Base-by-base conservation (phyloP, 805 yeast species). In the Torulaspora franciscae region DNA sequence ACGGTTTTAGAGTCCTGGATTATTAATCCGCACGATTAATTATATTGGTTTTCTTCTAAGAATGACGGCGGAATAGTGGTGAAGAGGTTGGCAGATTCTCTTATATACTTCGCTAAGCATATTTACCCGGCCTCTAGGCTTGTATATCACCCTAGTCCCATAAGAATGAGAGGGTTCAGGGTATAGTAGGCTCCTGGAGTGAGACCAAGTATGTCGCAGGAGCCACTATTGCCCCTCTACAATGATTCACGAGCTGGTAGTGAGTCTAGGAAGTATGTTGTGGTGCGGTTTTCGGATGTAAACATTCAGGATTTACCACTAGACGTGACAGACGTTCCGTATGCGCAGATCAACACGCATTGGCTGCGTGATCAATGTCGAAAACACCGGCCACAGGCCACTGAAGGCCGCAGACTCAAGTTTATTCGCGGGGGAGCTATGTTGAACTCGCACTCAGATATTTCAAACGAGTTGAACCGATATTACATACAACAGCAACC, bases 1-100 rank as follows among this genome's bases (percentile, higher is more conserved):
- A 80, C 86, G 86, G 81, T 67, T 66, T 67, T 73, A 73, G 59
- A 75, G 81, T 77, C 80, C 78, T 76, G 81, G 85, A 76, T 78
- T 75, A 52, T 54, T 59, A 59, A 59, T 77, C 83, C 85, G 83
- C 85, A 81, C 85, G 77, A 65, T 65, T 59, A 60, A 58, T 50
- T 46, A 49, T 50, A 45, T 48, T 49, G 43, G 46, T 45, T 46
- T 52, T 43, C 47, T 35, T 47, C 36, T 37, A 36, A 57, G 59
- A 56, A 57, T 6, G 22, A 23, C 4, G 23, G 8, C 5, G 4
- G 2, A 19, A 6, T 17, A 37, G 34, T 28, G 37, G 27, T 36
- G 37, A 17, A 32, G 23, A 42, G 3, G 10, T n/a, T 11, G 10
- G 22, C 14, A 10, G 15, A 22, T 9, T 23, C 15, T 4, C 1